Evolutionary conservation across 345 rosid species (phyloP).

Genomic region (Passiflora organensis): DNA sequence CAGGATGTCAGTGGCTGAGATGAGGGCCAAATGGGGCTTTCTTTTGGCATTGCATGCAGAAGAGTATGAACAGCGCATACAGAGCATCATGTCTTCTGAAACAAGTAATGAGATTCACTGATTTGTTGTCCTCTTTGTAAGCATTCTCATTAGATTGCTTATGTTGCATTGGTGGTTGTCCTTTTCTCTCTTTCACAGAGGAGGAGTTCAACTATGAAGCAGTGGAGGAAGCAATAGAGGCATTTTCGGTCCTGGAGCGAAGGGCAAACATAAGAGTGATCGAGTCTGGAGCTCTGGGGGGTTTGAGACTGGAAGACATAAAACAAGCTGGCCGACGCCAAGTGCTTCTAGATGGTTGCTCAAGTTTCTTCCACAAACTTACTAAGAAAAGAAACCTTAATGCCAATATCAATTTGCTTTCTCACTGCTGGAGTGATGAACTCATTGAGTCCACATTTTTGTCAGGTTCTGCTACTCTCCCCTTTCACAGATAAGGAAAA

Average conservation of each 20-base stretch:
- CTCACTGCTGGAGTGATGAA: constrained; percentile 96
- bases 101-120: constrained; percentile 38
- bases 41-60: constrained; percentile 79
- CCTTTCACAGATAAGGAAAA: neutral
- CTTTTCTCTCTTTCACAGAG: constrained; percentile 26
- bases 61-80: constrained; percentile 84
- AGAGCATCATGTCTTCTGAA: constrained; percentile 58
- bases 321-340: constrained; percentile 83
- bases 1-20: constrained; percentile 75
- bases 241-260: constrained; percentile 78
- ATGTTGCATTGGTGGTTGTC: neutral
- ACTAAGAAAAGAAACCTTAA: constrained; percentile 44
- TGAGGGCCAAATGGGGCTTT: constrained; percentile 65
- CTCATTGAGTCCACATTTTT: constrained; percentile 74
- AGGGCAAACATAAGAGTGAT: constrained; percentile 77
- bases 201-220: constrained; percentile 69
- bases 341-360: constrained; percentile 90
- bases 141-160: neutral
- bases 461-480: constrained; percentile 52
- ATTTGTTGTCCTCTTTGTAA: neutral
- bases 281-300: constrained; percentile 81
- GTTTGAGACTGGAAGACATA: constrained; percentile 80
- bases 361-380: constrained; percentile 58
- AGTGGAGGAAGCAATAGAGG: constrained; percentile 57
- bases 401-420: constrained; percentile 64